A percentile compares a stretch with the other conserved stretches of the same genome.
These are phyloP conservation scores for Eucalyptus sp. DNA, from an alignment of 345 rosid genomes.

Conservation along the genomic window DNA sequence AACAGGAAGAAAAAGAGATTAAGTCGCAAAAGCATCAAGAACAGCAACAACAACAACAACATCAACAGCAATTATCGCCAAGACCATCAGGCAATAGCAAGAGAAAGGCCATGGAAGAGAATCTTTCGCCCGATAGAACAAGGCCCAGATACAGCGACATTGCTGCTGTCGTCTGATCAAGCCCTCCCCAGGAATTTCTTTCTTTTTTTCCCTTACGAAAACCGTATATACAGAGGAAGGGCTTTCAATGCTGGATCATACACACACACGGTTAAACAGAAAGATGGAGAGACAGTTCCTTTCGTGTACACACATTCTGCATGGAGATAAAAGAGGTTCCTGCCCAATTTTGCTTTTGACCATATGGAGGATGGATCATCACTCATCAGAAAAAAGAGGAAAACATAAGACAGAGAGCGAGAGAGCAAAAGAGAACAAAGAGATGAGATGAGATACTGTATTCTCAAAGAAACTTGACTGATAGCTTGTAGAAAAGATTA, in stretches of 20 bases:
- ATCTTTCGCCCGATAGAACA: slow-evolving; percentile 37
- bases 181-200: background rate
- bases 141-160: slow-evolving; percentile 39
- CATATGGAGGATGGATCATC: background rate
- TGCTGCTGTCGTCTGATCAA: slow-evolving; percentile 15
- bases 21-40: background rate
- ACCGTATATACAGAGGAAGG: background rate
- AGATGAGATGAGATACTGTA: background rate
- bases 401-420: background rate
- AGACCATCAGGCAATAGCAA: slow-evolving; percentile 9
- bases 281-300: background rate
- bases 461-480: background rate
- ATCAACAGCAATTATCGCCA: background rate
- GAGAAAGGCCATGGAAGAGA: slow-evolving; percentile 50
- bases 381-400: background rate
- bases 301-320: background rate
- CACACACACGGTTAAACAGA: background rate
- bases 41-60: background rate
- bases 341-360: background rate
- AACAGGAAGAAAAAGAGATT: background rate
- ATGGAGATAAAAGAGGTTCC: background rate
- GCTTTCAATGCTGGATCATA: background rate
- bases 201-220: background rate
- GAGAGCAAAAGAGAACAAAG: background rate
- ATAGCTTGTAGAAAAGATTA: background rate